Percentiles rank a stretch among this genome's conserved stretches.
Evolutionary conservation across 2,329 filamentous ascomycete species (phyloP).

Genomic region (Ascochyta fabae): DNA sequence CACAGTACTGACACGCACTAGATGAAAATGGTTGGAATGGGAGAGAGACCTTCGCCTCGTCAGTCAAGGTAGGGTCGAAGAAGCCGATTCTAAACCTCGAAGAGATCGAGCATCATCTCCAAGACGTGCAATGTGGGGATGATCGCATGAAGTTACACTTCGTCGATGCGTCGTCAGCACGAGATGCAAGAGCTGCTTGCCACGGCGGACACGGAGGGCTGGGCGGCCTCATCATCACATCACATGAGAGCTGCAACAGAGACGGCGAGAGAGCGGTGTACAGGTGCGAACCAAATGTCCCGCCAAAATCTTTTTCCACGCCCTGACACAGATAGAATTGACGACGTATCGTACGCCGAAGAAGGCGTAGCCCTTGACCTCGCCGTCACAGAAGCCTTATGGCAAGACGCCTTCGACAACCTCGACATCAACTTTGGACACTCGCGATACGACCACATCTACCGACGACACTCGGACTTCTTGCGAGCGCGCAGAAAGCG

Average conservation of each 20-base stretch:
- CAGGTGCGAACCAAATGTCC: conserved; percentile 27
- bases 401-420: conserved; percentile 39
- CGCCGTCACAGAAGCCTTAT: conserved; percentile 30
- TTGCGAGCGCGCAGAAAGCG: conserved; percentile 20
- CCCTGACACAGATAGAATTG: conserved; percentile 18
- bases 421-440: conserved; percentile 43
- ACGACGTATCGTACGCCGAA: conserved; percentile 27
- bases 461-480: conserved; percentile 40
- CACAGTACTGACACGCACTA: conserved; percentile 12
- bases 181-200: conserved; percentile 37
- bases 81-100: conserved; percentile 45
- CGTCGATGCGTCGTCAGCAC: conserved; percentile 29
- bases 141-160: conserved; percentile 41
- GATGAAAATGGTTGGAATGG: conserved; percentile 34
- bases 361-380: conserved; percentile 38
- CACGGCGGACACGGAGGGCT: conserved; percentile 22
- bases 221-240: conserved; percentile 46
- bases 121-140: conserved; percentile 36
- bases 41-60: conserved; percentile 43
- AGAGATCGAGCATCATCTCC: conserved; percentile 46
- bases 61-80: conserved; percentile 41
- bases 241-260: conserved; percentile 45
- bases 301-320: not conserved
- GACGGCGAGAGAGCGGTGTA: conserved; percentile 47
- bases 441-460: conserved; percentile 38